phyloP scores from a whole-genome alignment of 129 eudicot species.

The Pittosporum tobira region DNA sequence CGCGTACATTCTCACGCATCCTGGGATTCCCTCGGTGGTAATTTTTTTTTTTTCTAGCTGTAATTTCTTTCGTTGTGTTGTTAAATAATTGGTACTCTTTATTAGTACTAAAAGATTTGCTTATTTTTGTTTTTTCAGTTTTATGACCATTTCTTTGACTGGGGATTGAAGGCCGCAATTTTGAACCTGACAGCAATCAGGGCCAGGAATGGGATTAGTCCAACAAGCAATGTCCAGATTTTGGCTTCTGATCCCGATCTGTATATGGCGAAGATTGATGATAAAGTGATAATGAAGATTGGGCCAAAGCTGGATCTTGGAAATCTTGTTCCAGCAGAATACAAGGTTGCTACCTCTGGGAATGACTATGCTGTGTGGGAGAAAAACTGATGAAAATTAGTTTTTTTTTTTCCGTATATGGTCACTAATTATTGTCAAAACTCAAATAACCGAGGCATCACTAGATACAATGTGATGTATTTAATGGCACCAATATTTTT shows the following conservation, averaged over 20 bases:
- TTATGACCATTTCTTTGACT: slow-evolving; percentile 64
- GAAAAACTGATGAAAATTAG: slow-evolving; percentile 14
- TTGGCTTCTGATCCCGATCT: slow-evolving; percentile 62
- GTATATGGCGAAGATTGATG: slow-evolving; percentile 58
- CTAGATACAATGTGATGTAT: no score
- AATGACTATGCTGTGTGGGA: slow-evolving; percentile 54
- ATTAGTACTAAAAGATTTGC: neutral
- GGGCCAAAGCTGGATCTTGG: slow-evolving; percentile 52
- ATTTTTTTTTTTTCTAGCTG: no score
- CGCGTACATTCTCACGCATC: slow-evolving; percentile 78
- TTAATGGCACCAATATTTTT: no score
- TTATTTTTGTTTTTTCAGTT: slow-evolving; percentile 29
- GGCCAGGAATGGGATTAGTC: slow-evolving; percentile 37
- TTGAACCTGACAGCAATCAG: slow-evolving; percentile 30
- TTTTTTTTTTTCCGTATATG: no score
- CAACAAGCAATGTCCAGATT: slow-evolving; percentile 53
- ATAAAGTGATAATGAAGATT: slow-evolving; percentile 42
- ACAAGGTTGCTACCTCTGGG: slow-evolving; percentile 51
- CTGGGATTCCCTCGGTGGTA: slow-evolving; percentile 68
- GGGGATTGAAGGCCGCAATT: slow-evolving; percentile 57
- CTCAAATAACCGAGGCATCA: no score
- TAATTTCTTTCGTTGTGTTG: no score
- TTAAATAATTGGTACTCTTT: no score
- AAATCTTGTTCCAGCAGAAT: slow-evolving; percentile 42
- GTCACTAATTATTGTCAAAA: no score